phyloP scores from a whole-genome alignment of 1,284 basidiomycete genomes.

The Pseudozyma sp. region DNA sequence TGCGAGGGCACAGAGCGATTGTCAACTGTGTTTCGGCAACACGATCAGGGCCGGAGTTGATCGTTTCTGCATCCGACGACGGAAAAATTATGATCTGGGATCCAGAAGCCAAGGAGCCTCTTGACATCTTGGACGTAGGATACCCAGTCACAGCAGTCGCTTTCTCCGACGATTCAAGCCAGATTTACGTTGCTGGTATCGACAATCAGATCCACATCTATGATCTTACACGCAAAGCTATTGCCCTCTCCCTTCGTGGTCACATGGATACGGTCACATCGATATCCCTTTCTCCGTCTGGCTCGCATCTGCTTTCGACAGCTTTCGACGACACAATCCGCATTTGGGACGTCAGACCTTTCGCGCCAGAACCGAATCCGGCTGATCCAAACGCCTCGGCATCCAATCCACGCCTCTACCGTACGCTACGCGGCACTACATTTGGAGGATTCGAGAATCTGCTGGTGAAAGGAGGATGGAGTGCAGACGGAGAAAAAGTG shows the following conservation, averaged over 20 bases:
- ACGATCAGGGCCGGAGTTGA: constrained; percentile 47
- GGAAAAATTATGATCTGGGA: constrained; percentile 66
- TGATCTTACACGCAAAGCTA: constrained; percentile 57
- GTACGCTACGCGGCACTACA: constrained; percentile 61
- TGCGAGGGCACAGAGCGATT: constrained; percentile 63
- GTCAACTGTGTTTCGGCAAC: constrained; percentile 65
- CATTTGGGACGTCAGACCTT: constrained; percentile 69
- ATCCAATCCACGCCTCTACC: constrained; percentile 53
- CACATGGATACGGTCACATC: constrained; percentile 64
- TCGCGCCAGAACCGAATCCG: constrained; percentile 60
- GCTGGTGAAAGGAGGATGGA: constrained; percentile 59
- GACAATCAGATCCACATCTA: constrained; percentile 68
- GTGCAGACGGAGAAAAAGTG: constrained; percentile 59
- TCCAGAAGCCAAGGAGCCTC: constrained; percentile 50
- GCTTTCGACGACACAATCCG: constrained; percentile 64
- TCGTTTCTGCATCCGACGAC: constrained; percentile 65
- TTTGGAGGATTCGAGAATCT: constrained; percentile 66
- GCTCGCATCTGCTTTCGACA: constrained; percentile 64
- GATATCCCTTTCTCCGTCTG: constrained; percentile 59
- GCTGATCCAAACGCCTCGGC: constrained; percentile 34
- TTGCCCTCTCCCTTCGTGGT: constrained; percentile 54
- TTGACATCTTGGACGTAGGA: constrained; percentile 62
- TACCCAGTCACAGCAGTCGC: constrained; percentile 68
- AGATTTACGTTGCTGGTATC: constrained; percentile 66
- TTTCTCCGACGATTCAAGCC: constrained; percentile 65